phyloP scores from a whole-genome alignment of 306 rosid genomes.

The Casuarina glauca region DNA sequence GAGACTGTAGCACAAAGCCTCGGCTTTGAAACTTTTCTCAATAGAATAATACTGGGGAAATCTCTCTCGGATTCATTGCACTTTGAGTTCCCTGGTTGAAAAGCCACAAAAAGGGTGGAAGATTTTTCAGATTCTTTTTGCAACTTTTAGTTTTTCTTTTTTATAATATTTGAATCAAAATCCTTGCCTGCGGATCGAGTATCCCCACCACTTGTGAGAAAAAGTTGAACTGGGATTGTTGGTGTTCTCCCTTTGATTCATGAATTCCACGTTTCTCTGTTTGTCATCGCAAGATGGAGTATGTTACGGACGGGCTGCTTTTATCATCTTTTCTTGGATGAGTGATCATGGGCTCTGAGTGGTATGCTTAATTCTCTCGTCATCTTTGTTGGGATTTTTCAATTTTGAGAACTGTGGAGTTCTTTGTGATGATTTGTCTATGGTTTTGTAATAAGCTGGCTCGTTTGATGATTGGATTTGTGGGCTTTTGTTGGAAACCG shows the following conservation, averaged over 20 bases:
- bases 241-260: constrained; percentile 36
- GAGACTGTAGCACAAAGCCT: neutral
- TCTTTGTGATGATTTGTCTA: neutral
- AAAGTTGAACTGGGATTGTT: constrained; percentile 40
- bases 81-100: constrained; percentile 20
- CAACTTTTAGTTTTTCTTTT: neutral
- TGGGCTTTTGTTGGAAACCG: constrained; percentile 7
- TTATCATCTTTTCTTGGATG: constrained; percentile 43
- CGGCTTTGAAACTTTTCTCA: neutral
- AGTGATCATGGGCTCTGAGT: constrained; percentile 40
- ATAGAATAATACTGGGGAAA: constrained; percentile 26
- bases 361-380: constrained; percentile 40
- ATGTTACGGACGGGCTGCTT: constrained; percentile 54
- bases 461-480: constrained; percentile 29
- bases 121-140: constrained; percentile 22
- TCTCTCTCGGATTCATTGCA: constrained; percentile 38
- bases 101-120: constrained; percentile 19
- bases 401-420: constrained; percentile 2
- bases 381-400: neutral
- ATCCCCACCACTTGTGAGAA: constrained; percentile 49
- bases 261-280: constrained; percentile 41
- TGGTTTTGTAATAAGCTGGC: constrained; percentile 2
- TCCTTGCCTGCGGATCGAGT: constrained; percentile 45
- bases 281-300: constrained; percentile 38
- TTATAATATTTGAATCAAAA: constrained; percentile 11